These are phyloP conservation scores for Darksidea phi DNA, from an alignment of 495 filamentous ascomycete species.

Conservation along the genomic window DNA sequence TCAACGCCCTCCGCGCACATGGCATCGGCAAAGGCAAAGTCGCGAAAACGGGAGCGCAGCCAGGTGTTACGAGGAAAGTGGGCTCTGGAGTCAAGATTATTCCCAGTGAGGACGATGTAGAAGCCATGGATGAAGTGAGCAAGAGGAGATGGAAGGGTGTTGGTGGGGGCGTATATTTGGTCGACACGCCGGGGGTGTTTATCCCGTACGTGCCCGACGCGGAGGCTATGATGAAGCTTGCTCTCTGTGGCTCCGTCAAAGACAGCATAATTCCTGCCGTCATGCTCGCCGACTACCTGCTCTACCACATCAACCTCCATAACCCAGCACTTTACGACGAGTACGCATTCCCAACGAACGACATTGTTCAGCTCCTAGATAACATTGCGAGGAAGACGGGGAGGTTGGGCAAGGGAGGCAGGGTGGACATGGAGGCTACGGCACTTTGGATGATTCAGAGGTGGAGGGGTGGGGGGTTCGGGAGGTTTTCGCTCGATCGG, in stretches of 20 bases:
- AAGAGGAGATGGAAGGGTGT: constrained; percentile 19
- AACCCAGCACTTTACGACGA: constrained; percentile 59
- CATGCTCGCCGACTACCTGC: constrained; percentile 81
- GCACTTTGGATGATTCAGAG: constrained; percentile 82
- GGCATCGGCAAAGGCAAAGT: constrained; percentile 74
- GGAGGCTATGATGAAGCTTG: constrained; percentile 88
- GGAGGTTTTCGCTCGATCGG: constrained; percentile 77
- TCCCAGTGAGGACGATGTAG: constrained; percentile 48
- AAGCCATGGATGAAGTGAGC: constrained; percentile 26
- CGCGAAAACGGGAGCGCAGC: constrained; percentile 77
- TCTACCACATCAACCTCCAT: constrained; percentile 74
- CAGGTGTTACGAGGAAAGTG: constrained; percentile 86
- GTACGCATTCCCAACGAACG: constrained; percentile 76
- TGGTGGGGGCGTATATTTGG: constrained; percentile 58
- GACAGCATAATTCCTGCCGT: constrained; percentile 74
- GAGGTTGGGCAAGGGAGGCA: constrained; percentile 70
- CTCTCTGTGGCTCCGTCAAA: constrained; percentile 86
- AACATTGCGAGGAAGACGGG: constrained; percentile 70
- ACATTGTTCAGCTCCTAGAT: constrained; percentile 66
- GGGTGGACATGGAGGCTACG: constrained; percentile 67
- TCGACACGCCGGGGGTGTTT: constrained; percentile 85
- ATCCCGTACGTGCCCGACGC: constrained; percentile 82
- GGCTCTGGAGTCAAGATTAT: constrained; percentile 79
- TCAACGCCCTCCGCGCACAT: constrained; percentile 75
- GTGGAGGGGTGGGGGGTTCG: constrained; percentile 76